Percentiles rank a stretch among this genome's conserved stretches.
Conservation (phyloP, 2,329 filamentous ascomycete genomes). For the Lachnellula subtilissima region DNA sequence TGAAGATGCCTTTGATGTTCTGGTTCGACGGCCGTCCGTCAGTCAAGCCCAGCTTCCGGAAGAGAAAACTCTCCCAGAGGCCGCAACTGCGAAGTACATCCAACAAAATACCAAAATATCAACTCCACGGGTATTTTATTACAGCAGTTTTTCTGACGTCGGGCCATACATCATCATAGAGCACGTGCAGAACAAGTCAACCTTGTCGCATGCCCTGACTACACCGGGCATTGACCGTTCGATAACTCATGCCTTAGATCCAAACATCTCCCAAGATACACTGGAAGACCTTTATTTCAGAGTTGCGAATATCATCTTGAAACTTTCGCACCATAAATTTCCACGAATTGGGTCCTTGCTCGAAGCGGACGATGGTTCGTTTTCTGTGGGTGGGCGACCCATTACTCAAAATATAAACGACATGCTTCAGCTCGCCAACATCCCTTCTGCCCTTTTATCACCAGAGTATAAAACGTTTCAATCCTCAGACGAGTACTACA, state of each 20-base stretch:
- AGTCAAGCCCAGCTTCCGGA: slow-evolving; percentile 3
- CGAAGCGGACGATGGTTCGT: slow-evolving; percentile 3
- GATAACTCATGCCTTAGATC: slow-evolving; percentile 27
- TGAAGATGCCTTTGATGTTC: slow-evolving; percentile 1
- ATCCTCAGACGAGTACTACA: background rate
- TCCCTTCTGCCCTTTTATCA: background rate
- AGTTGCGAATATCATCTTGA: slow-evolving; percentile 1
- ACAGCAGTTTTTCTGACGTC: background rate
- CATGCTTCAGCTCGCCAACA: background rate
- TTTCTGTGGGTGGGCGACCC: background rate
- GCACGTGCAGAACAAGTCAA: background rate
- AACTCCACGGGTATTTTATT: background rate
- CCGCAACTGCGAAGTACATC: slow-evolving; percentile 1
- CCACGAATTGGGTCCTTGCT: slow-evolving; percentile 6
- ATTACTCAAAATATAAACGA: background rate
- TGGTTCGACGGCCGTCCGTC: slow-evolving; percentile 1
- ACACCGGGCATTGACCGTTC: slow-evolving; percentile 24
- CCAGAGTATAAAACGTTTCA: background rate
- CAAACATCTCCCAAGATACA: slow-evolving; percentile 10
- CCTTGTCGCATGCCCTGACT: background rate
- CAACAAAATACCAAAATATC: slow-evolving; percentile 2
- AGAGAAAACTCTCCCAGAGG: slow-evolving; percentile 8
- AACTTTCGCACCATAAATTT: slow-evolving; percentile 4
- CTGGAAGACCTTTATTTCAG: background rate
- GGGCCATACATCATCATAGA: slow-evolving; percentile 8